Evolutionary conservation across 208 protist genomes (phyloP).

Genomic region (Trypanosomatidae sp.): DNA sequence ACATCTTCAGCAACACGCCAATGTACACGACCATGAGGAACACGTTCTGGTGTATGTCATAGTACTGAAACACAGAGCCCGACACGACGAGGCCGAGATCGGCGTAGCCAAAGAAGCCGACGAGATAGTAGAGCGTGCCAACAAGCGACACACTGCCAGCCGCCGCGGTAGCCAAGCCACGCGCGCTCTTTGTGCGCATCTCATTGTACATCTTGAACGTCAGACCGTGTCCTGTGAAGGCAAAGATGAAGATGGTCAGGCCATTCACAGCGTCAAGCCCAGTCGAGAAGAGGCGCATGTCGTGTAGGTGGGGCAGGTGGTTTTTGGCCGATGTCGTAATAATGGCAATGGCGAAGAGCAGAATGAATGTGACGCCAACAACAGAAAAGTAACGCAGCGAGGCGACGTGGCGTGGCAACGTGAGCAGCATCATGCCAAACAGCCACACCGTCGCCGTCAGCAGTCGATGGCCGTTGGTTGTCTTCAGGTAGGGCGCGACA

Average conservation of each 20-base stretch:
- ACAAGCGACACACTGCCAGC: conserved; percentile 19
- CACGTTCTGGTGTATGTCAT: conserved; percentile 9
- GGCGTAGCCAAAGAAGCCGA: conserved; percentile 48
- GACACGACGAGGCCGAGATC: conserved; percentile 22
- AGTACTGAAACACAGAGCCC: conserved; percentile 21
- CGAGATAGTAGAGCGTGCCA: conserved; percentile 27
- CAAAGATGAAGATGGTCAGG: conserved; percentile 37
- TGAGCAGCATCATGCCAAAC: conserved; percentile 41
- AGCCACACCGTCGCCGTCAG: conserved; percentile 30
- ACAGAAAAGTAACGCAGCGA: conserved; percentile 59
- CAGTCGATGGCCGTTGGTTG: conserved; percentile 17
- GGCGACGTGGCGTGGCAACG: conserved; percentile 36
- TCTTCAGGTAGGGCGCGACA: conserved; percentile 12
- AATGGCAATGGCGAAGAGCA: conserved; percentile 45
- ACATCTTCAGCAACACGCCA: conserved; percentile 33
- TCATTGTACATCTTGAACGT: conserved; percentile 16
- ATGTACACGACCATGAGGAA: conserved; percentile 34
- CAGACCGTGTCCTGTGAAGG: conserved; percentile 26
- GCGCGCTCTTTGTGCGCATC: conserved; percentile 5
- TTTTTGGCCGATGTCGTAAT: conserved; percentile 20
- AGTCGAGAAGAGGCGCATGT: conserved; percentile 16
- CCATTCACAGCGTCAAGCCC: conserved; percentile 18
- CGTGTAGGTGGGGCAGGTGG: conserved; percentile 13
- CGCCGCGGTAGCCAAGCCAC: conserved; percentile 5
- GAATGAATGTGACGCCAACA: conserved; percentile 38